phyloP scores from a whole-genome alignment of 1,139 yeast genomes.

The Geotrichum aggregatum region DNA sequence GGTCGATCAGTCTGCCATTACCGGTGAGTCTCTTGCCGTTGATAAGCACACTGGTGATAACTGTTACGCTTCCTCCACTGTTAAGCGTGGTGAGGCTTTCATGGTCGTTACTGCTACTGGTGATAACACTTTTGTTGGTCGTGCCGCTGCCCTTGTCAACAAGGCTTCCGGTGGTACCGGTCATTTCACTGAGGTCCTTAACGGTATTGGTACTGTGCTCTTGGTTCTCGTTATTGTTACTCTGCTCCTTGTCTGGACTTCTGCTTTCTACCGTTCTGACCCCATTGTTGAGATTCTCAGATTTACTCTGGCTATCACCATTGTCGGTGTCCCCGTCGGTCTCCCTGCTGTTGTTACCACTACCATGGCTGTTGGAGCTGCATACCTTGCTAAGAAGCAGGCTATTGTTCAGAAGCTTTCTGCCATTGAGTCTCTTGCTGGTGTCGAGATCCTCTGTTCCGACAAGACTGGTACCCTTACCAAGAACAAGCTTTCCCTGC shows the following conservation, averaged over 20 bases:
- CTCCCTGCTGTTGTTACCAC: slow-evolving; percentile 93
- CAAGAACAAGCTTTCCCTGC: slow-evolving; percentile 63
- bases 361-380: slow-evolving; percentile 95
- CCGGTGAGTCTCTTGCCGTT: slow-evolving; percentile 97
- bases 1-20: slow-evolving; percentile 95
- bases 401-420: slow-evolving; percentile 92
- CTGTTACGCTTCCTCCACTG: slow-evolving; percentile 90
- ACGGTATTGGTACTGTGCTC: slow-evolving; percentile 93
- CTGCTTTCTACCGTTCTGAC: slow-evolving; percentile 92
- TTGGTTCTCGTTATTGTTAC: slow-evolving; percentile 86
- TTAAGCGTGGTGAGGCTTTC: slow-evolving; percentile 94
- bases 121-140: slow-evolving; percentile 88
- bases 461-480: slow-evolving; percentile 53
- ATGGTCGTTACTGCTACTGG: slow-evolving; percentile 96
- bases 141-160: slow-evolving; percentile 96
- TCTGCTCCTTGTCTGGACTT: slow-evolving; percentile 84
- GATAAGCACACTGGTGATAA: slow-evolving; percentile 88
- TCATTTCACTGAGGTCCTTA: slow-evolving; percentile 96
- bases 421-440: slow-evolving; percentile 58
- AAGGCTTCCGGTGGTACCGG: slow-evolving; percentile 91
- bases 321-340: slow-evolving; percentile 98
- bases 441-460: slow-evolving; percentile 46
- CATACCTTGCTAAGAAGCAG: slow-evolving; percentile 95
- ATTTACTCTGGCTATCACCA: slow-evolving; percentile 86
- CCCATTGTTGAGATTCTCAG: slow-evolving; percentile 83